A percentile compares a stretch with the other conserved stretches of the same genome.
Conservation (phyloP, 768 basidiomycete genomes). For the Kwoniella bestiolae region DNA sequence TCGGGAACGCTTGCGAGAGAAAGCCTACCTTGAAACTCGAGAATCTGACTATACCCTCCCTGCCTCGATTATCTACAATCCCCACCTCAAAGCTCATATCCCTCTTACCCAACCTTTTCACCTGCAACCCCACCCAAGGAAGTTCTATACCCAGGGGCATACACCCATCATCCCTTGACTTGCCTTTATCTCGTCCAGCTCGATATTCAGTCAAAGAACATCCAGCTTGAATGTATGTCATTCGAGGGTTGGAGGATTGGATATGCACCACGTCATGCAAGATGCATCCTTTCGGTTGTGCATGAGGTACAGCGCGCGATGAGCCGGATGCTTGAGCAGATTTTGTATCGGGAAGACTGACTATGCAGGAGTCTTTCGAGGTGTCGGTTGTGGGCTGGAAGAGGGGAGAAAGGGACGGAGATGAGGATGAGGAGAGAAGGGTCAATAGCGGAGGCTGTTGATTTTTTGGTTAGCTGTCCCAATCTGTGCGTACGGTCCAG, state of each 20-base stretch:
- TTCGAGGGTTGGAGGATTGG: constrained; percentile 37
- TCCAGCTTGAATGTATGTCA: constrained; percentile 53
- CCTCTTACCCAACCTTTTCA: constrained; percentile 39
- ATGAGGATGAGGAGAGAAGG: constrained; percentile 49
- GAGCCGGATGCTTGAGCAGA: not conserved
- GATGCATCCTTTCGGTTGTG: constrained; percentile 21
- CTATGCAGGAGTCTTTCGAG: constrained; percentile 31
- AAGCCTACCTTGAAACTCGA: constrained; percentile 44
- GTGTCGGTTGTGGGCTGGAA: constrained; percentile 32
- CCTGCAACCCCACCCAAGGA: constrained; percentile 42
- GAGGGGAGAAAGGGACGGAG: constrained; percentile 46
- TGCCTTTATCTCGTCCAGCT: constrained; percentile 15
- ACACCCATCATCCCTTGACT: not conserved
- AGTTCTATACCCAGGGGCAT: constrained; percentile 44
- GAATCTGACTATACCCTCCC: constrained; percentile 41
- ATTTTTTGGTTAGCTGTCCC: not conserved
- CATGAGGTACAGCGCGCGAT: constrained; percentile 1
- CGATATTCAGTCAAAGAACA: constrained; percentile 5
- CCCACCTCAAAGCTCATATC: constrained; percentile 48
- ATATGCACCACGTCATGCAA: constrained; percentile 46
- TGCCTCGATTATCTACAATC: constrained; percentile 40
- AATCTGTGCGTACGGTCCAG: not conserved
- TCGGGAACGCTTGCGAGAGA: not conserved
- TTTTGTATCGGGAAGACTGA: constrained; percentile 30
- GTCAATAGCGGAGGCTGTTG: constrained; percentile 47